Percentiles rank a stretch among this genome's conserved stretches.
Conservation (phyloP, 768 basidiomycete species). For the Psilocybe azurescens region DNA sequence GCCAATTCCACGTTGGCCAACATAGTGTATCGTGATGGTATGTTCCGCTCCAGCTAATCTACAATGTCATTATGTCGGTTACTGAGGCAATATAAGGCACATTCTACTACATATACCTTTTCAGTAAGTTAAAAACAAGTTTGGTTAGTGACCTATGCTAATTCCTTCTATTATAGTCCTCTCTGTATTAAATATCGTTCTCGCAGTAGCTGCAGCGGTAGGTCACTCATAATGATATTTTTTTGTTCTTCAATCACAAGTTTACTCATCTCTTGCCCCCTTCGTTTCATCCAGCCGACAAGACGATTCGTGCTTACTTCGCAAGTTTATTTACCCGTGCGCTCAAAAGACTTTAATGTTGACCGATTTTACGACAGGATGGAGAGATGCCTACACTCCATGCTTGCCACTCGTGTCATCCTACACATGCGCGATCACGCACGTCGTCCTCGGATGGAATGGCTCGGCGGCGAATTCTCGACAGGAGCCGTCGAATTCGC, state of each 20-base stretch:
- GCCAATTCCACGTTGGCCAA: conserved; percentile 7
- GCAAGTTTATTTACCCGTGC: background rate
- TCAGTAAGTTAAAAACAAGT: conserved; percentile 1
- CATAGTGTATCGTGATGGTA: conserved; percentile 16
- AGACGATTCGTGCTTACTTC: conserved; percentile 11
- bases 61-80: background rate
- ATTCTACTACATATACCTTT: conserved; percentile 15
- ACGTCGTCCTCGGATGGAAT: conserved; percentile 3
- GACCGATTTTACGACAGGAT: conserved; percentile 1
- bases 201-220: conserved; percentile 11
- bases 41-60: background rate
- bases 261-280: background rate
- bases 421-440: conserved; percentile 19
- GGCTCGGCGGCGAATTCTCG: conserved; percentile 4
- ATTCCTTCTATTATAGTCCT: conserved; percentile 4
- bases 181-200: conserved; percentile 14
- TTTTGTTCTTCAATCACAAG: background rate
- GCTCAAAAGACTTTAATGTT: background rate
- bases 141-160: background rate
- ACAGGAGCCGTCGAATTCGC: background rate
- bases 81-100: conserved; percentile 4
- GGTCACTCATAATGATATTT: background rate
- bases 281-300: conserved; percentile 9
- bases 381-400: conserved; percentile 16
- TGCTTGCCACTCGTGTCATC: conserved; percentile 16